Evolutionary conservation across 1,139 yeast genomes (phyloP), one percentile per base, ranked within the genome.

Genomic region (Pichia sp.): DNA sequence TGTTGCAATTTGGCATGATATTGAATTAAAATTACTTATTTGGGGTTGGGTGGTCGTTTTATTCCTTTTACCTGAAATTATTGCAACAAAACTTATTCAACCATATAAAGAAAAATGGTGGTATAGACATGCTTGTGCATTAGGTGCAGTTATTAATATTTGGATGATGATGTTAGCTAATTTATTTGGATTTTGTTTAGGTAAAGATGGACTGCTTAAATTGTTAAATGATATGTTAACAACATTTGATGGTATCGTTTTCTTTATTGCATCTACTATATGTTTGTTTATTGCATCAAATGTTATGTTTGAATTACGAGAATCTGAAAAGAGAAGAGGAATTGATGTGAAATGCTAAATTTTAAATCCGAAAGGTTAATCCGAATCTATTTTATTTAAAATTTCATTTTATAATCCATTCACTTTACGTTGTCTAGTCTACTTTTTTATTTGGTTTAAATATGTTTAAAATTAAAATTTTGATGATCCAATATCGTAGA

Each of bases 131-230:
- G 58, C 82, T 22, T 86, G 96, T 65, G 96, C 89, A 0, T 55
- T 78, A 7, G 99, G 98, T 1, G 96, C 92, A 2, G 95, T 89
- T 24, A 59, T 74, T 16, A 94, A 92, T 62, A 84, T 94, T 48
- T 90, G 97, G 96, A 76, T 90, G 84, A 92, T 94, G 98, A 90
- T 94, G 92, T 75, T 87, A 54, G 97, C 97, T 27, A 94, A 94
- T 58, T 67, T 94, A 44, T 89, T 85, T 58, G 99, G 99, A 0
- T 94, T 92, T 64, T 92, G 97, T 57, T 73, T 92, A 36, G 97
- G 97, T 6, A 70, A 81, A 37, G 96, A 87, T 52, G 98, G 98
- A 1, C 81, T 90, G 31, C 54, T 73, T 36, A 70, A 73, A 40
- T 71, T 92, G 56, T 65, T 92, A 26, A 60, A 65, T 29, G 89